Evolutionary conservation across 768 basidiomycete genomes (phyloP), one percentile per base, ranked within the genome.

Genomic region (Terana coerulea): DNA sequence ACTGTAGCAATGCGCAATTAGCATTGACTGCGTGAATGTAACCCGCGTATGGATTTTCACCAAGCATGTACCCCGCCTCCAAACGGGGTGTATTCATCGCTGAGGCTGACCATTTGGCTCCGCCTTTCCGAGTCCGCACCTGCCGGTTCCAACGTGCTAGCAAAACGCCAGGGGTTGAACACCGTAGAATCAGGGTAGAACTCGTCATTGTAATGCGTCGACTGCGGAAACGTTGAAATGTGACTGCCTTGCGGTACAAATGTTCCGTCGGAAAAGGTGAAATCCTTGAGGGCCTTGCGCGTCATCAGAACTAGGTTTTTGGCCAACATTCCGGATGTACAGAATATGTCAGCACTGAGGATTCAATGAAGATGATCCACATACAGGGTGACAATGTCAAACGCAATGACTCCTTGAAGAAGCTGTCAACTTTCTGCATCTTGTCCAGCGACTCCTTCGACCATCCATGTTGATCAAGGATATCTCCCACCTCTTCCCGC

Each of bases 81-180:
- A n/a, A n/a, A n/a, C n/a, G n/a, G n/a, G n/a, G n/a, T n/a, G n/a
- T n/a, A n/a, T n/a, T n/a, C n/a, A n/a, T n/a, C n/a, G n/a, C n/a
- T n/a, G n/a, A n/a, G n/a, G n/a, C n/a, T n/a, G n/a, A n/a, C n/a
- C n/a, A n/a, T n/a, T n/a, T n/a, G n/a, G n/a, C n/a, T 31, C 31
- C 40, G 53, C 25, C 28, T 6, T n/a, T 29, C 34, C 30, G 22
- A 33, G 48, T 66, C 57, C 30, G 50, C 57, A 12, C 72, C 64
- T 34, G 64, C 55, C 54, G 70, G 62, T 11, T 68, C 60, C 0
- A 67, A 62, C 3, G 15, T 31, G 28, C 31, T 31, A 24, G 12
- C 7, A 56, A 78, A 81, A 3, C 80, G 75, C 60, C 76, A 79
- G 0, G 73, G 73, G 35, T 79, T 70, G 53, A 83, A 69, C n/a